These are phyloP conservation scores for Trypanosoma congolense DNA, from an alignment of 208 protist genomes.

Conservation along the genomic window DNA sequence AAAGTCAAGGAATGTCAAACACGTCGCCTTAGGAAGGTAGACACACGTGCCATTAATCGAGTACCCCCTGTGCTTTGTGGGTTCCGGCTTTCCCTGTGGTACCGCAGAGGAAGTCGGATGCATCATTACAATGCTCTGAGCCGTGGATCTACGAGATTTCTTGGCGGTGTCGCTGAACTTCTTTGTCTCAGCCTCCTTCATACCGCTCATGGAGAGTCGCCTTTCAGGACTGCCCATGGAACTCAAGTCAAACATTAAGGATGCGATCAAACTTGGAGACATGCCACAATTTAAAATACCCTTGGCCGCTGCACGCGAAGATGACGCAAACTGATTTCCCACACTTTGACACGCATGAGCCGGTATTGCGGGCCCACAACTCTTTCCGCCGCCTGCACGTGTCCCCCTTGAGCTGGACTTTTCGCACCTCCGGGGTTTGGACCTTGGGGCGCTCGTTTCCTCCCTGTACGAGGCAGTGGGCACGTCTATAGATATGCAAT, in stretches of 20 bases:
- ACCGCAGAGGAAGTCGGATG: background rate
- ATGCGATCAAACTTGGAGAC: too few species aligned
- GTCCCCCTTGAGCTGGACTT: background rate
- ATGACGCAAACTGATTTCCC: too few species aligned
- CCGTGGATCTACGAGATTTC: background rate
- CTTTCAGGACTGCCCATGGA: too few species aligned
- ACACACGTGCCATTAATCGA: background rate
- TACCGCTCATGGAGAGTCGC: background rate
- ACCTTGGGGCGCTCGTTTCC: background rate
- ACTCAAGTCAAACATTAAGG: too few species aligned
- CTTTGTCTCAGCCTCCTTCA: background rate
- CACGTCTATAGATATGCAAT: conserved; percentile 7
- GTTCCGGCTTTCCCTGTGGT: background rate
- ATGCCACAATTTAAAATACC: too few species aligned
- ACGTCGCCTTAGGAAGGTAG: background rate
- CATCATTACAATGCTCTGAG: background rate
- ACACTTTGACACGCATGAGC: too few species aligned
- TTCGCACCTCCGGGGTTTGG: background rate
- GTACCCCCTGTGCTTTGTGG: background rate
- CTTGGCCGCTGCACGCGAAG: too few species aligned
- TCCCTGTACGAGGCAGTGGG: conserved; percentile 8
- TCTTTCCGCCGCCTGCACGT: background rate
- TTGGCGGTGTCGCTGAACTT: background rate
- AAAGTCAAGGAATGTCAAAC: conserved; percentile 18
- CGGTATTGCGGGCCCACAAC: background rate